Evolutionary conservation across 2,329 filamentous ascomycete species (phyloP), one percentile per base, ranked within the genome.

Genomic region (Talaromyces sp.): DNA sequence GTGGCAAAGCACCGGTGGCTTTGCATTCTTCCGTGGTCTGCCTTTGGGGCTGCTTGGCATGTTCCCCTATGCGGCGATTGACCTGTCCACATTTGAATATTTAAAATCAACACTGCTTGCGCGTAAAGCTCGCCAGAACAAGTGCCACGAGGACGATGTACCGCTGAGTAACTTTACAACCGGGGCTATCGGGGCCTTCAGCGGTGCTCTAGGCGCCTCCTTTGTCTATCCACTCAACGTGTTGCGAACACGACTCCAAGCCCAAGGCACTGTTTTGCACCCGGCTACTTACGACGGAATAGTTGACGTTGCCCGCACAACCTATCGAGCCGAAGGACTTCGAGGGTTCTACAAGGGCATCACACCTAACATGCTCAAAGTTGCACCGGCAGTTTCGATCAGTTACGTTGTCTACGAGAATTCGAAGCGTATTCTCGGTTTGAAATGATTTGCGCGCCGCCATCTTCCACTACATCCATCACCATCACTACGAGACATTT

Each of bases 21-120:
- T 84, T 32, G 83, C 90, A 7, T 93, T 92, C 64, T 99, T 98
- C 75, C 91, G 93, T 58, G 95, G 95, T 46, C 83, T 99, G 35
- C 93, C 92, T 0, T 95, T 98, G 85, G 95, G 95, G 17, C 82
- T 99, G 4, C 79, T 97, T 56, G 95, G 95, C 72, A 97, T 98
- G 87, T 99, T 99, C 69, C 95, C 95, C 0, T 99, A 98, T 74
- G 93, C 92, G 49, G 95, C 95, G 55, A 96, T 99, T 71, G 95
- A 99, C 72, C 88, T 99, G 70, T 91, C 91, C 65, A 96, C 91
- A 0, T 99, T 98, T 70, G 95, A 99, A 77, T 86, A 95, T 62
- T 83, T 97, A 63, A 99, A 99, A 77, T 86, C 84, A 54, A 82
- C 82, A 8, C 86, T 96, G 64, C 84, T 89, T 35, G 78, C 78